These are phyloP conservation scores for Claviceps humidiphila DNA, from an alignment of 2,329 filamentous ascomycete genomes.

Conservation along the genomic window DNA sequence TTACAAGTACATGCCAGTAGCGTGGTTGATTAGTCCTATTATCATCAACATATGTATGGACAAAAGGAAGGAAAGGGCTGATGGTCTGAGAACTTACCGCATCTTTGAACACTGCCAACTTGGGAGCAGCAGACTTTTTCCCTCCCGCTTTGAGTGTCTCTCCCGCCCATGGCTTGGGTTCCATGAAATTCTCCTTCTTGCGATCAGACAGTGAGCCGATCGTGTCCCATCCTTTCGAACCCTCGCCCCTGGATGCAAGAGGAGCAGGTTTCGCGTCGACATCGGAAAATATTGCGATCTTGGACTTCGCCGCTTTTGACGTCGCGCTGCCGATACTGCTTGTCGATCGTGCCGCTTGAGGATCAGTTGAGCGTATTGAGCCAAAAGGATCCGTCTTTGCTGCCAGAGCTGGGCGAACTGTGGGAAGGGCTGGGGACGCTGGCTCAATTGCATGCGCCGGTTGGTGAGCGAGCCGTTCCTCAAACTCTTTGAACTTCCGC, in stretches of 20 bases:
- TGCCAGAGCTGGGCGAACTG: constrained; percentile 67
- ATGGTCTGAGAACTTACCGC: constrained; percentile 46
- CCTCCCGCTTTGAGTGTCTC: constrained; percentile 82
- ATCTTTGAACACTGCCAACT: constrained; percentile 92
- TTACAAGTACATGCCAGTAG: constrained; percentile 27
- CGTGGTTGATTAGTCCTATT: constrained; percentile 82
- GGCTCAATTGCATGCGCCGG: constrained; percentile 53
- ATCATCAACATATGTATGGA: constrained; percentile 62
- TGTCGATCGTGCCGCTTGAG: constrained; percentile 48
- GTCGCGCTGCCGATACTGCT: constrained; percentile 33
- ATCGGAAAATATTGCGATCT: constrained; percentile 87
- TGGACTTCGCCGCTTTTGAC: constrained; percentile 58
- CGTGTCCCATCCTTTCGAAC: constrained; percentile 73
- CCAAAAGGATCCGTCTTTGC: constrained; percentile 78
- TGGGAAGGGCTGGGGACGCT: constrained; percentile 75
- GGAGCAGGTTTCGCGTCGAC: constrained; percentile 46
- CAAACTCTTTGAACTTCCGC: constrained; percentile 87
- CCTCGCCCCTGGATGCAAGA: constrained; percentile 36
- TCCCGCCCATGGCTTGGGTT: constrained; percentile 80
- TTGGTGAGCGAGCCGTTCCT: constrained; percentile 57
- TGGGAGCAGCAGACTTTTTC: constrained; percentile 58
- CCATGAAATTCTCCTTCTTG: constrained; percentile 85
- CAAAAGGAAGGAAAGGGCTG: constrained; percentile 3
- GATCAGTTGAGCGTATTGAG: constrained; percentile 40
- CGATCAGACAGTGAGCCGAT: constrained; percentile 78